Conservation (phyloP, 345 rosid species). For the Eucalyptus tenuipes region DNA sequence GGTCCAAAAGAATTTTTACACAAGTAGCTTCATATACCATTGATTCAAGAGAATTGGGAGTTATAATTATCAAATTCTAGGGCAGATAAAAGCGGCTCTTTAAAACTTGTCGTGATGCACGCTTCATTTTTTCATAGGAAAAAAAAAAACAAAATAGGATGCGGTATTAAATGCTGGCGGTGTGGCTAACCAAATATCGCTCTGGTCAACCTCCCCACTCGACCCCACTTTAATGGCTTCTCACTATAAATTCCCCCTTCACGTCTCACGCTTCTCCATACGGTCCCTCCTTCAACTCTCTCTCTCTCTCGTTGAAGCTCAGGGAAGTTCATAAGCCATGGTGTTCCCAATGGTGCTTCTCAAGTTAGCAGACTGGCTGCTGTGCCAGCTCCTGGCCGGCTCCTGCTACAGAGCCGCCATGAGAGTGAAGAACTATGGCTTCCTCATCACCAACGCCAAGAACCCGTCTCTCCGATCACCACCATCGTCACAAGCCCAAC, state of each 20-base stretch:
- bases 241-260: conserved; percentile 12
- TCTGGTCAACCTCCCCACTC: conserved; percentile 1
- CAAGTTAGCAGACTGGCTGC: conserved; percentile 48
- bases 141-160: neutral
- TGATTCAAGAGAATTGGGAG: neutral
- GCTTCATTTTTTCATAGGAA: neutral
- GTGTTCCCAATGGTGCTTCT: conserved; percentile 36
- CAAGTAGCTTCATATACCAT: neutral
- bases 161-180: conserved; percentile 25
- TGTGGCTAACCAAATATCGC: conserved; percentile 10
- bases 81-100: neutral
- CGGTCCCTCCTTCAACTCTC: neutral
- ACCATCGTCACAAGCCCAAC: neutral
- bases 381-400: conserved; percentile 45
- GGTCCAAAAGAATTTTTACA: neutral
- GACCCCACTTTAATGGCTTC: neutral
- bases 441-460: conserved; percentile 16
- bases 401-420: conserved; percentile 54
- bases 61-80: neutral
- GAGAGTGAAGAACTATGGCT: conserved; percentile 48
- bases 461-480: conserved; percentile 7
- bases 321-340: conserved; percentile 14
- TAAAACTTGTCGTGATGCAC: neutral
- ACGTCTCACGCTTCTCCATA: neutral
- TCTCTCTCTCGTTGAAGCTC: neutral